phyloP scores from a whole-genome alignment of 345 rosid genomes.

The Streptanthus diversifolius region DNA sequence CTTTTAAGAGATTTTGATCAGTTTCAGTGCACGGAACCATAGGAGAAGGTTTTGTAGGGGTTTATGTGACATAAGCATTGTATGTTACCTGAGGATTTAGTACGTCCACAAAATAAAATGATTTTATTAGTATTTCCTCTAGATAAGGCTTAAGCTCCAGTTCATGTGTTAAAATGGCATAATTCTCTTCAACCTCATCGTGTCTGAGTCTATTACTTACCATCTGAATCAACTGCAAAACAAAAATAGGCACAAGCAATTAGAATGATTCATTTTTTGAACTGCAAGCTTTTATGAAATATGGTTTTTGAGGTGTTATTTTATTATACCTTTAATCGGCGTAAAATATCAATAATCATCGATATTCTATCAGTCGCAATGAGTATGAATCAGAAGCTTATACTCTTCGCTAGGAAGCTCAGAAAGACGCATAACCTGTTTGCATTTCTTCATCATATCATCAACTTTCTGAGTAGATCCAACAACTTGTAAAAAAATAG shows the following conservation, averaged over 20 bases:
- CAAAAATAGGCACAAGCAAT: slow-evolving; percentile 1
- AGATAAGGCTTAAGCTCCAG: slow-evolving; percentile 87
- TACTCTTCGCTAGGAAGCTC: slow-evolving; percentile 74
- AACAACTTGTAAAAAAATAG: slow-evolving; percentile 81
- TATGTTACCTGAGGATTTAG: no score
- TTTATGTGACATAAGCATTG: no score
- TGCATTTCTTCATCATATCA: slow-evolving; percentile 73
- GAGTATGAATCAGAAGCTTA: slow-evolving; percentile 68
- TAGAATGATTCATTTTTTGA: background rate
- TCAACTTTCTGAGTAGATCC: slow-evolving; percentile 68
- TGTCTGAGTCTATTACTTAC: slow-evolving; percentile 49
- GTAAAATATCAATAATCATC: slow-evolving; percentile 65
- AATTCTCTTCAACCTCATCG: slow-evolving; percentile 44
- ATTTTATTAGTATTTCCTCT: no score
- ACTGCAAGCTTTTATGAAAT: background rate
- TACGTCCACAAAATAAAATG: no score
- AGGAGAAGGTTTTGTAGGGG: no score
- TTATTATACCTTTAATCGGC: slow-evolving; percentile 68
- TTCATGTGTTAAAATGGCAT: slow-evolving; percentile 64
- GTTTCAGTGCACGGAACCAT: background rate
- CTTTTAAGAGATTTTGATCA: background rate
- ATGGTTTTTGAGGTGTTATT: background rate
- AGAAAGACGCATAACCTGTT: slow-evolving; percentile 57
- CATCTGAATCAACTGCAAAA: slow-evolving; percentile 71
- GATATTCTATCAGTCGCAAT: slow-evolving; percentile 85